phyloP scores from a whole-genome alignment of 352 stramenopile species.

The Globisporangium irregulare region DNA sequence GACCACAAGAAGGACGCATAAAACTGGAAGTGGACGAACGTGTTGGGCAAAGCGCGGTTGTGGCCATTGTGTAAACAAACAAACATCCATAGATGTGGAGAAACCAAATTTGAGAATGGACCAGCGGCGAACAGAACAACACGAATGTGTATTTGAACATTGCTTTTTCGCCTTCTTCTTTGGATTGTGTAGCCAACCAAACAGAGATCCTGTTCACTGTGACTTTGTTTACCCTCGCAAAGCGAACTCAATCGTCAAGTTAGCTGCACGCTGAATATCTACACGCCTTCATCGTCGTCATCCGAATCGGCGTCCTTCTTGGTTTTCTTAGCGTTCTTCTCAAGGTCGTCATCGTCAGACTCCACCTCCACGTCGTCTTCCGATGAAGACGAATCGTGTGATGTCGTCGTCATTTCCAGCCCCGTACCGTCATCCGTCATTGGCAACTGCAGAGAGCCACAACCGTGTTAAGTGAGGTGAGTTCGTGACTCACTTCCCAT shows the following conservation, averaged over 20 bases:
- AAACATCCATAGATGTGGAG: not conserved
- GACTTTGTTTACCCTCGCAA: not conserved
- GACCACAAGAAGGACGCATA: conserved; percentile 79
- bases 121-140: not conserved
- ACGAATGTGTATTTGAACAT: not conserved
- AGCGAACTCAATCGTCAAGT: not conserved
- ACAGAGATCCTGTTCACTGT: not conserved
- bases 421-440: conserved; percentile 65
- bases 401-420: conserved; percentile 60
- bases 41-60: too few species aligned
- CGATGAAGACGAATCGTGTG: conserved; percentile 42
- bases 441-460: conserved; percentile 36
- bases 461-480: not conserved
- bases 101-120: not conserved
- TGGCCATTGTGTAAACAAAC: too few species aligned
- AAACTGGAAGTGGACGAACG: conserved; percentile 8
- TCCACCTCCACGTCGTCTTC: conserved; percentile 66
- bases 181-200: not conserved
- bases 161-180: not conserved
- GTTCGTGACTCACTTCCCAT: not conserved
- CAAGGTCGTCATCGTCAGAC: conserved; percentile 61
- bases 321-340: conserved; percentile 31
- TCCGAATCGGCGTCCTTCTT: conserved; percentile 36
- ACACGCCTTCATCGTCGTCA: conserved; percentile 34
- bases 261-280: not conserved